Conservation (phyloP, 169 alveolate genomes). For the Eimeria necatrix region DNA sequence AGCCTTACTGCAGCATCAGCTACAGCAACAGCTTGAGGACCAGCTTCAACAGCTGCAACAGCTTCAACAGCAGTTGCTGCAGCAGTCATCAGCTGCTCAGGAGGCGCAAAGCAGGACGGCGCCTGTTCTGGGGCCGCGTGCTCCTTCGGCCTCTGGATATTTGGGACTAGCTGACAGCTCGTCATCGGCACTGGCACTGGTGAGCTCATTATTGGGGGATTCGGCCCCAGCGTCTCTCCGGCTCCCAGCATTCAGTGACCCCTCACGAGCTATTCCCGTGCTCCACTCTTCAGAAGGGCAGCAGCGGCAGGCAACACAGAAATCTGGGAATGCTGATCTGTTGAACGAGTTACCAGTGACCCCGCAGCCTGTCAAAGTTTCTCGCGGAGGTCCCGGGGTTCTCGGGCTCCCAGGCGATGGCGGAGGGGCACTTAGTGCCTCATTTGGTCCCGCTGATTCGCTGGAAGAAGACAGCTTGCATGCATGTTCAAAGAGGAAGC, state of each 20-base stretch:
- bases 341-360: neutral
- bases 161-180: constrained; percentile 50
- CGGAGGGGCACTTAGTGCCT: neutral
- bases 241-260: constrained; percentile 26
- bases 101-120: neutral
- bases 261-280: neutral
- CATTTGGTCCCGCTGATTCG: constrained; percentile 48
- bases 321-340: neutral
- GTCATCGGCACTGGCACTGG: constrained; percentile 57
- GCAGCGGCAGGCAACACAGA: constrained; percentile 40
- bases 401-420: constrained; percentile 37
- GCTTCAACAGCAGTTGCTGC: constrained; percentile 66
- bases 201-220: constrained; percentile 45
- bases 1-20: constrained; percentile 54
- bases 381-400: constrained; percentile 54
- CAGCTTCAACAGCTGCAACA: constrained; percentile 67
- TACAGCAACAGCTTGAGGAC: constrained; percentile 59
- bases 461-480: constrained; percentile 56
- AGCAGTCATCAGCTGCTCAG: constrained; percentile 28
- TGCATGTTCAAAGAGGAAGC: constrained; percentile 56
- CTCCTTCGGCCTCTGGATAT: neutral
- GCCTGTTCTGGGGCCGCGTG: neutral
- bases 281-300: constrained; percentile 50
- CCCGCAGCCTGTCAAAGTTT: neutral
- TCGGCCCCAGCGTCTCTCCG: constrained; percentile 47